Conservation (phyloP, 495 filamentous ascomycete genomes). For the Penicillium herquei region DNA sequence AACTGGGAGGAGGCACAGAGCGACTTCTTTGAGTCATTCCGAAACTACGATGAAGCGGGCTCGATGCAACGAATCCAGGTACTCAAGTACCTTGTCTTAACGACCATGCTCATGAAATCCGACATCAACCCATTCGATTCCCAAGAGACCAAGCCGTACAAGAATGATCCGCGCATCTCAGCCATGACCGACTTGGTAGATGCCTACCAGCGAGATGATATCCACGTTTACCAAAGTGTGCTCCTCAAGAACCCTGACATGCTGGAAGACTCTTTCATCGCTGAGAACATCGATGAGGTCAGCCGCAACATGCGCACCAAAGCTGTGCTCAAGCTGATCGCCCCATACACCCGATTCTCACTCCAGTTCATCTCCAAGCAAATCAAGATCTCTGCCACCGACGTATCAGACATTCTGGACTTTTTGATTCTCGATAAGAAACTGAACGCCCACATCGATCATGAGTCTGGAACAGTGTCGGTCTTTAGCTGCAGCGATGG, state of each 20-base stretch:
- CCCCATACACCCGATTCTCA: conserved; percentile 90
- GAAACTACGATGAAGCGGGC: conserved; percentile 97
- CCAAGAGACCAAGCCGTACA: conserved; percentile 99
- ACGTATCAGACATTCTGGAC: conserved; percentile 90
- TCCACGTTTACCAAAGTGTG: conserved; percentile 84
- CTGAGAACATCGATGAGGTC: conserved; percentile 98
- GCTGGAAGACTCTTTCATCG: conserved; percentile 89
- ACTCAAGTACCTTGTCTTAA: conserved; percentile 92
- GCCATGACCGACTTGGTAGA: conserved; percentile 98
- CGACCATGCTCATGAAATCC: conserved; percentile 99
- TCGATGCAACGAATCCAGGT: conserved; percentile 96
- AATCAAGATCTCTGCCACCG: conserved; percentile 76
- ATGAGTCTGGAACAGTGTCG: conserved; percentile 77
- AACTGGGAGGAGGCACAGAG: conserved; percentile 97
- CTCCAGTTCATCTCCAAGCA: conserved; percentile 80
- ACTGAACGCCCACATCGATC: conserved; percentile 84
- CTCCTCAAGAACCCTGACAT: conserved; percentile 87
- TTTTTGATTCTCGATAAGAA: conserved; percentile 89
- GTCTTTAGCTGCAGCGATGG: conserved; percentile 73
- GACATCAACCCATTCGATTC: conserved; percentile 99
- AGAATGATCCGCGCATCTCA: conserved; percentile 88
- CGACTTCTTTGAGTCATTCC: conserved; percentile 98
- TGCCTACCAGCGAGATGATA: conserved; percentile 94
- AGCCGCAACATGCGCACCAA: conserved; percentile 98
- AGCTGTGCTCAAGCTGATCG: conserved; percentile 88